Evolutionary conservation across 129 eudicot genomes (phyloP).

Genomic region (Flaveria sonorensis): DNA sequence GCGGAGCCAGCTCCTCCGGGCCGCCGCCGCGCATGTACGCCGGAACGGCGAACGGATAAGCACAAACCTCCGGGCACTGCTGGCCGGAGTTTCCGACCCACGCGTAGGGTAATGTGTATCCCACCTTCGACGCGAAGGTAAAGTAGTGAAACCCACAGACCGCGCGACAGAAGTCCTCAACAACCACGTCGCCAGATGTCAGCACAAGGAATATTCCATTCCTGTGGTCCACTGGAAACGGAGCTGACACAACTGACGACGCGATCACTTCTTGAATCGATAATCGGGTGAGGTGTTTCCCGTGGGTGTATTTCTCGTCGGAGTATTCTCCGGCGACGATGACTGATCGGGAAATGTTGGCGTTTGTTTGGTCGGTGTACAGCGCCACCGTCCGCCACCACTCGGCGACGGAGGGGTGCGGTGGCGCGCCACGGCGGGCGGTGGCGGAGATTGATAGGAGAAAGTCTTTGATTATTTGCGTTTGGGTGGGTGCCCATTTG

Average conservation of each 20-base stretch:
- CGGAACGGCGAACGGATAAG: constrained; percentile 86
- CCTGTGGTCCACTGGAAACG: constrained; percentile 72
- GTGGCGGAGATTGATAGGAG: constrained; percentile 38
- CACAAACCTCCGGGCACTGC: constrained; percentile 88
- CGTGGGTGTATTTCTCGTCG: constrained; percentile 62
- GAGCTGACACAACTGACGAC: constrained; percentile 51
- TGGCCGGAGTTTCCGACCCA: constrained; percentile 88
- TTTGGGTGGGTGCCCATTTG: constrained; percentile 64
- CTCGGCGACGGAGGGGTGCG: constrained; percentile 34
- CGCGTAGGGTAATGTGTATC: constrained; percentile 85
- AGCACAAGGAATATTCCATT: constrained; percentile 69
- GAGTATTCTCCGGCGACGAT: constrained; percentile 50
- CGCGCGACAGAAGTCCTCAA: constrained; percentile 79
- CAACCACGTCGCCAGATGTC: constrained; percentile 64
- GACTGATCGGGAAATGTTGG: constrained; percentile 29
- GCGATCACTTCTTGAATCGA: constrained; percentile 66
- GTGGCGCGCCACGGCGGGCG: constrained; percentile 29
- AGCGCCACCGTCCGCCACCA: constrained; percentile 40
- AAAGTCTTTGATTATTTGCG: constrained; percentile 39
- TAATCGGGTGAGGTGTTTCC: constrained; percentile 69
- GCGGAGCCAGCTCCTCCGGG: constrained; percentile 50
- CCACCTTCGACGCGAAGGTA: constrained; percentile 80
- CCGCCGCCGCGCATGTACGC: constrained; percentile 66
- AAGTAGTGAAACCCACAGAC: constrained; percentile 93
- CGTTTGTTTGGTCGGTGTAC: constrained; percentile 35